A percentile compares a stretch with the other conserved stretches of the same genome.
Evolutionary conservation across 2,329 filamentous ascomycete genomes (phyloP).

Genomic region (Neophaeococcomyces mojaviensis): DNA sequence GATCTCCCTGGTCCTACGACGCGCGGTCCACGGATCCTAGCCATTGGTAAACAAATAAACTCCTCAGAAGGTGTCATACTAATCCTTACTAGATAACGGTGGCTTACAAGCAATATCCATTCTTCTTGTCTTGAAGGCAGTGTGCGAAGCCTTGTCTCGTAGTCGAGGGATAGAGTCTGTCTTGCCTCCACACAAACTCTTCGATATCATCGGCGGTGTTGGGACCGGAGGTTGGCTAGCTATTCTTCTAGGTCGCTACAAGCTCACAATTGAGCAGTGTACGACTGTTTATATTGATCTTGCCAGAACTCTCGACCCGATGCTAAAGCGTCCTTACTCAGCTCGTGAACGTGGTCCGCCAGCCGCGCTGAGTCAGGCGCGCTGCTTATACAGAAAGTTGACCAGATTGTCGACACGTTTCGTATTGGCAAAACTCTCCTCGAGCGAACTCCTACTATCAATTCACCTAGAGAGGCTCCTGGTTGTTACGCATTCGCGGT

Average conservation of each 20-base stretch:
- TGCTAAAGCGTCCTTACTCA: neutral
- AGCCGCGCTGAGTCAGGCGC: neutral
- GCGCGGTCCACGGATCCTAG: too few relatives aligned
- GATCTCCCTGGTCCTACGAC: too few relatives aligned
- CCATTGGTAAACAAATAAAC: too few relatives aligned
- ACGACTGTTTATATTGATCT: slow-evolving; percentile 69
- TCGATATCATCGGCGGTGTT: slow-evolving; percentile 91
- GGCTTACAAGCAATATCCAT: slow-evolving; percentile 5
- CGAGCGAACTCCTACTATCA: neutral
- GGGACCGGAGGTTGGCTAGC: slow-evolving; percentile 94
- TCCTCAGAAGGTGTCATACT: too few relatives aligned
- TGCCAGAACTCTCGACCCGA: neutral
- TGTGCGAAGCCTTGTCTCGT: neutral
- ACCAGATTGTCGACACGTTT: neutral
- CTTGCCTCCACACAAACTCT: slow-evolving; percentile 58
- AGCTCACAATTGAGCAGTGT: slow-evolving; percentile 90
- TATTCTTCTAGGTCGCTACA: slow-evolving; percentile 86
- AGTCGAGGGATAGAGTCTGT: too few relatives aligned
- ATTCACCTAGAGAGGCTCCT: neutral
- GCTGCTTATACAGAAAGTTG: neutral
- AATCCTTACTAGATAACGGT: neutral
- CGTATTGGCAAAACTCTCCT: neutral
- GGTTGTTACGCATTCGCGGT: slow-evolving; percentile 1
- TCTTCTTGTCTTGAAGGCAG: neutral
- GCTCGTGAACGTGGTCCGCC: neutral